Base-by-base conservation (phyloP, 768 basidiomycete genomes). In the Tulasnella sp. region DNA sequence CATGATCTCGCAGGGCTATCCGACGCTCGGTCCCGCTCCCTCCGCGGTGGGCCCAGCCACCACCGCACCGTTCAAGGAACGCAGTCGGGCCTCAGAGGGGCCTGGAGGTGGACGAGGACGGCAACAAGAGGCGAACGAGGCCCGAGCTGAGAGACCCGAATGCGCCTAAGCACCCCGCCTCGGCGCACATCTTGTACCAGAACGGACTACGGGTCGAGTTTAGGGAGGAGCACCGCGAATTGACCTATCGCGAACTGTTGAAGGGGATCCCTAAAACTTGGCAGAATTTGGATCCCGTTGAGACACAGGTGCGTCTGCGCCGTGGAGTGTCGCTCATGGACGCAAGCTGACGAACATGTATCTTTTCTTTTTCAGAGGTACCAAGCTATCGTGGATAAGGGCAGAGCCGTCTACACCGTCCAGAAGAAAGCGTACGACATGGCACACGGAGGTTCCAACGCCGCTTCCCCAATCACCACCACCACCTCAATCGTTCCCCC, bases 111-210 rank as follows among this genome's bases (percentile, higher is more conserved):
- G 82, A 84, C 73, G 81, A 83, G 71, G 86, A 87, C 82, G 92
- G 90, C 83, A 87, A 88, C 80, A 89, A 87, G 83, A 75, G 77
- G 48, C 78, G 76, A 72, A 86, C 86, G 81, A 86, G 85, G 78
- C 95, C 91, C 84, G 91, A 92, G 81, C 87, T 82, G 55, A 91
- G 91, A 84, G 96, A 99, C 82, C 95, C 96, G n/a, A 92, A 96
- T 84, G 95, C 95, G 78, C 97, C 97, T 40, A 98, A 96, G 83
- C 91, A 94, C 11, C 96, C 97, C 37, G 88, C 95, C 20, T 93
- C 93, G 7, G 95, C 95, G 26, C 98, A 97, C 85, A 90, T 99
- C 82, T 86, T 96, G 81, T 99, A 92, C 88, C 97, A 98, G 86
- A 98, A 97, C 83, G 92, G 93, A 18, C 88, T 95, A 75, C 92